Base-by-base conservation (phyloP, 192 early-diverging fungal species). In the Podila epigama region DNA sequence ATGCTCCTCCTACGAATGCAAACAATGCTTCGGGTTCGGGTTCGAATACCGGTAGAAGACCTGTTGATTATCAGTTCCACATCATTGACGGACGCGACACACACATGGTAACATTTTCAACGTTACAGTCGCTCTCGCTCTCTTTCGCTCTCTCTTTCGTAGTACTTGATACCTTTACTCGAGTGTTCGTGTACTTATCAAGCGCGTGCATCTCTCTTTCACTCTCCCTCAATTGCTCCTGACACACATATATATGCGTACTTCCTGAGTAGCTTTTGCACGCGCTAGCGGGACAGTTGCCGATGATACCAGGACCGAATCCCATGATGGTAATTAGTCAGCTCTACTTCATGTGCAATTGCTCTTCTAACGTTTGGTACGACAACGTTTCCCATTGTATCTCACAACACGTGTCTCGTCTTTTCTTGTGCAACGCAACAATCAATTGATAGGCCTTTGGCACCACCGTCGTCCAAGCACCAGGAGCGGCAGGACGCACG, bases 241-340 rank as follows among this genome's bases (percentile, higher is more conserved):
- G 22, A 20, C 9, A 20, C 18, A 51, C 48, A 20, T 6, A 51
- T 51, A 22, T 22, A 18, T 51, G 48, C 18, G 29, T 28, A 27
- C 29, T 57, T 18, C 36, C 9, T n/a, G 34, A 27, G 5, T 54
- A 77, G 73, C 42, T 77, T 48, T 68, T 77, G 73, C 73, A 77
- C n/a, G 73, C 73, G 22, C 54, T 77, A 15, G 56, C 56, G 3
- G 66, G 73, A 29, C n/a, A 27, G 3, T 27, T 68, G 29, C 66
- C 66, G 3, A 34, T 51, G 64, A 53, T 44, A 18, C 63, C 67
- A 60, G 60, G 64, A 12, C 40, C 63, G 5, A 63, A 48, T 8
- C 48, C 55, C 9, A 42, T 60, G 18, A 51, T 64, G 3, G 54
- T 75, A 11, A 67, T 67, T 35, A 33, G 27, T 7, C 6, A 28